Evolutionary conservation across 208 protist genomes (phyloP).

Genomic region (Crithidia sp.): DNA sequence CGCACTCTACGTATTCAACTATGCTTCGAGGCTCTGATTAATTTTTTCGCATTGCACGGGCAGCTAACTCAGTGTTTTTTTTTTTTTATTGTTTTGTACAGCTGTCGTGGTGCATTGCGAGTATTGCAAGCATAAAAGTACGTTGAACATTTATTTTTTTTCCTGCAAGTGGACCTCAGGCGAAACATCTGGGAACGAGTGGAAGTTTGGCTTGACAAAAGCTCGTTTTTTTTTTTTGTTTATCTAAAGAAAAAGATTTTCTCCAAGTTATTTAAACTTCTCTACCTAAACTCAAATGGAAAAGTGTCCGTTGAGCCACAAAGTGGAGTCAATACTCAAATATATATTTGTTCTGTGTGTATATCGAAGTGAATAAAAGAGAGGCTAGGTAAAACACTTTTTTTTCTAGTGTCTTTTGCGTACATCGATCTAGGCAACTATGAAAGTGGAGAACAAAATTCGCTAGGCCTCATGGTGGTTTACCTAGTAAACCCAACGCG

Average conservation of each 20-base stretch:
- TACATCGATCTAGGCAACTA: background rate
- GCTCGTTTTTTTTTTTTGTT: background rate
- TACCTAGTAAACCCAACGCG: no score
- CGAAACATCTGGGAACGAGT: no score
- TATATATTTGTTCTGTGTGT: background rate
- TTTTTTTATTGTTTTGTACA: no score
- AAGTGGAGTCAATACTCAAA: background rate
- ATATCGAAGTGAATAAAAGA: background rate
- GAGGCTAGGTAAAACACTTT: background rate
- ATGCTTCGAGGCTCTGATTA: no score
- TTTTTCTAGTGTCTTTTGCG: background rate
- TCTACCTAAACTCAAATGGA: background rate
- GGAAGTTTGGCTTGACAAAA: background rate
- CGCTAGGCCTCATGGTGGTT: background rate
- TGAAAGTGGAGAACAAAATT: background rate
- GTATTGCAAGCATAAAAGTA: no score
- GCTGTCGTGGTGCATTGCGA: no score
- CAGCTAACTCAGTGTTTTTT: no score
- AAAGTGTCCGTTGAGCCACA: background rate
- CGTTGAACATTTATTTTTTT: no score
- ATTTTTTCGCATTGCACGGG: no score
- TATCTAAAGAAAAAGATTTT: background rate
- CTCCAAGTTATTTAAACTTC: background rate
- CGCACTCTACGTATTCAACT: no score
- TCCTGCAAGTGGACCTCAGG: no score